Evolutionary conservation across 2,329 filamentous ascomycete species (phyloP).

Genomic region (Neodidymelliopsis sp.): DNA sequence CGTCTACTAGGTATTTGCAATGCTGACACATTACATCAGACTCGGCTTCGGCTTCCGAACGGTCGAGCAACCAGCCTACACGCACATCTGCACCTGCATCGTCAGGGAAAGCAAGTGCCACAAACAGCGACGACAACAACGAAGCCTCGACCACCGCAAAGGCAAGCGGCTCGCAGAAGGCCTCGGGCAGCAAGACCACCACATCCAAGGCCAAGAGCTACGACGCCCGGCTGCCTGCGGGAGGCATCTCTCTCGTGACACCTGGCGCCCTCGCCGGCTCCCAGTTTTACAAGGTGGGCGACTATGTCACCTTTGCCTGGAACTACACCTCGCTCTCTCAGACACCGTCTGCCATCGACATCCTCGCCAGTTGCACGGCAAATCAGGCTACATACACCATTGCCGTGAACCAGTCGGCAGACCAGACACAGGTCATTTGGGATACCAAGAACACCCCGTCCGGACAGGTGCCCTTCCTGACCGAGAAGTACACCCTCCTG

Average conservation of each 20-base stretch:
- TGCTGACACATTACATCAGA: conserved; percentile 12
- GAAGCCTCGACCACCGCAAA: conserved; percentile 26
- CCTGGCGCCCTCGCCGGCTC: conserved; percentile 59
- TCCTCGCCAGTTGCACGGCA: conserved; percentile 66
- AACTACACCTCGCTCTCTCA: conserved; percentile 71
- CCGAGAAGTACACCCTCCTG: conserved; percentile 68
- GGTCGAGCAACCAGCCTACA: conserved; percentile 21
- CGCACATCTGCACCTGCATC: conserved; percentile 11
- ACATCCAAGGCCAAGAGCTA: conserved; percentile 49
- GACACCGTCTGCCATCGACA: conserved; percentile 66
- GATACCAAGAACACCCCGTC: conserved; percentile 57
- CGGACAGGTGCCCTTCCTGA: conserved; percentile 57
- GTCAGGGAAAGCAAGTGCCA: conserved; percentile 13
- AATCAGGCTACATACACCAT: conserved; percentile 70
- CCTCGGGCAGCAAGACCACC: conserved; percentile 24
- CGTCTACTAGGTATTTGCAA: neutral
- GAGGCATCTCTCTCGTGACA: conserved; percentile 69
- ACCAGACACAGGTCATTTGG: conserved; percentile 64
- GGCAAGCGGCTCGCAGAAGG: conserved; percentile 29
- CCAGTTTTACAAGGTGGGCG: conserved; percentile 70
- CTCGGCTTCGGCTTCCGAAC: conserved; percentile 22
- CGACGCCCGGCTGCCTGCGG: conserved; percentile 62
- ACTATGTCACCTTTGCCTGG: conserved; percentile 70
- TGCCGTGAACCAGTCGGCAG: conserved; percentile 63
- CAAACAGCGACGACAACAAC: conserved; percentile 24